phyloP scores from a whole-genome alignment of 108 stramenopile species.

The Cyclotella baltica region DNA sequence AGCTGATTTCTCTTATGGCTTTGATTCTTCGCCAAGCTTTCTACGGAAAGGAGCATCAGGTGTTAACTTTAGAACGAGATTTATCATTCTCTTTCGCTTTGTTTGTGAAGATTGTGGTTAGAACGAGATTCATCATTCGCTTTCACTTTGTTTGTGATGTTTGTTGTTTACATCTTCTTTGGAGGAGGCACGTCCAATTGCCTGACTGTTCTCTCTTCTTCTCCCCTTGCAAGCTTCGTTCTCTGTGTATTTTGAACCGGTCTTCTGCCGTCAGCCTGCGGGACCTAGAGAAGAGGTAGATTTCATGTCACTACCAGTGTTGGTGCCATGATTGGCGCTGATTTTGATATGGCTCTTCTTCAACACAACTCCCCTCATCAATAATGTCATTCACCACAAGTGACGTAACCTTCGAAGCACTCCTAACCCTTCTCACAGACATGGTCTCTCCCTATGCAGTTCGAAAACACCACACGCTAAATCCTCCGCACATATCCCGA shows the following conservation, averaged over 20 bases:
- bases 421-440: conserved; percentile 5
- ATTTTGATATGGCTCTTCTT: conserved; percentile 11
- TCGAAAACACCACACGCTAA: conserved; percentile 46
- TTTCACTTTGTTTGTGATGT: conserved; percentile 43
- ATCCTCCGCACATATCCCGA: conserved; percentile 56
- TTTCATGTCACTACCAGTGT: conserved; percentile 12
- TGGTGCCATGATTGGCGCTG: background rate
- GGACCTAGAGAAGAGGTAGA: conserved; percentile 37
- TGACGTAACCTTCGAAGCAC: background rate
- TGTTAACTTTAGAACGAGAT: conserved; percentile 58
- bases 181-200: conserved; percentile 56
- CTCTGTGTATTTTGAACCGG: conserved; percentile 54
- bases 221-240: conserved; percentile 56
- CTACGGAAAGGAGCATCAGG: conserved; percentile 47
- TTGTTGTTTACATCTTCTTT: conserved; percentile 32
- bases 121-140: conserved; percentile 58
- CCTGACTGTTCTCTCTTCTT: conserved; percentile 60
- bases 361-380: conserved; percentile 19
- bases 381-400: conserved; percentile 12
- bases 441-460: conserved; percentile 37
- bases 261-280: conserved; percentile 59
- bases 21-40: conserved; percentile 44
- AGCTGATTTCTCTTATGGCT: conserved; percentile 25
- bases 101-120: too few relatives aligned
- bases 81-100: too few relatives aligned